Conservation (phyloP, 768 basidiomycete species). For the Boletus vermiculosoides region DNA sequence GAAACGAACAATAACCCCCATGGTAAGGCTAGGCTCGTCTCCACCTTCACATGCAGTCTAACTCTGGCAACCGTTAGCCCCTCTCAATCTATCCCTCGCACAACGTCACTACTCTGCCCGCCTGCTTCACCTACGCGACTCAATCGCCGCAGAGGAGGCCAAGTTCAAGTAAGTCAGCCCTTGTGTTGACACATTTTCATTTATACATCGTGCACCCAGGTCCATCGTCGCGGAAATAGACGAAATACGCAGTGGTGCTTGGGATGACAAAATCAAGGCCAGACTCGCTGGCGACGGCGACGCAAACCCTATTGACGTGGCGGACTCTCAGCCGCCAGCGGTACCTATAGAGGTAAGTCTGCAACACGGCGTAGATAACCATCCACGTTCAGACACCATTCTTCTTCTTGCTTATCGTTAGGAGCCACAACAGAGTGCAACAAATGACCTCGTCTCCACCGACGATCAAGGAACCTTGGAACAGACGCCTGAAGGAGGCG, state of each 20-base stretch:
- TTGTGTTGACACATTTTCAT: neutral
- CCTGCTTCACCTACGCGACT: slow-evolving; percentile 65
- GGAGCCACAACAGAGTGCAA: slow-evolving; percentile 10
- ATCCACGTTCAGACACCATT: neutral
- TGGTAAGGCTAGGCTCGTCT: slow-evolving; percentile 40
- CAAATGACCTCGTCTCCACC: slow-evolving; percentile 1
- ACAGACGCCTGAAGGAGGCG: slow-evolving; percentile 6
- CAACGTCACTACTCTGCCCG: slow-evolving; percentile 71
- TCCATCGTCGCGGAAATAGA: slow-evolving; percentile 71
- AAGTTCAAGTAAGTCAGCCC: slow-evolving; percentile 64
- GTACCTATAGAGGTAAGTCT: slow-evolving; percentile 12
- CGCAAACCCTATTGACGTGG: slow-evolving; percentile 6
- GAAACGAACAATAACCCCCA: slow-evolving; percentile 53
- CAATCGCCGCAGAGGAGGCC: slow-evolving; percentile 70
- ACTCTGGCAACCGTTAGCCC: slow-evolving; percentile 43
- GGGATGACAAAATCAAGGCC: slow-evolving; percentile 53
- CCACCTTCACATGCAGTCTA: neutral
- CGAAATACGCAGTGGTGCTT: slow-evolving; percentile 64
- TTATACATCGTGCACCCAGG: slow-evolving; percentile 37
- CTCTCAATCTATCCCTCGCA: slow-evolving; percentile 65
- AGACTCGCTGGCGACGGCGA: slow-evolving; percentile 25
- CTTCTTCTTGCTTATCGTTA: neutral
- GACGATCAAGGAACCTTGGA: slow-evolving; percentile 1
- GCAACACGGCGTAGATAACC: neutral
- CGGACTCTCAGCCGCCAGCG: neutral